A percentile compares a stretch with the other conserved stretches of the same genome.
Evolutionary conservation across 2,329 filamentous ascomycete species (phyloP).

Genomic region (Magnaporthiopsis incrustans): DNA sequence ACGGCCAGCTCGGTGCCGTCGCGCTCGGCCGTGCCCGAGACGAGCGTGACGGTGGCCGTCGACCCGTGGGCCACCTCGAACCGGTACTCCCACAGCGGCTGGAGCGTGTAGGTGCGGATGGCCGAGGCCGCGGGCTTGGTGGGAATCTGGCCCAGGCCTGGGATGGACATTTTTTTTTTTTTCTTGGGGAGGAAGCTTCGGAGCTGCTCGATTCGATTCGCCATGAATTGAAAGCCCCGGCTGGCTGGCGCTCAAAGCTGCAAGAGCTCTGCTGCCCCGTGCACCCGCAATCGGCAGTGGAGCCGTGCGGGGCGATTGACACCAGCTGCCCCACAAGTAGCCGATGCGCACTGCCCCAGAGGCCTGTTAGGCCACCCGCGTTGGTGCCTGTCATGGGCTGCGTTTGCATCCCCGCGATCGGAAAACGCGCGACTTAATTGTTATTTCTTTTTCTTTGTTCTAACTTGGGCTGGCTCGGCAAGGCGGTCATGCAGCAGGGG

Average conservation of each 20-base stretch:
- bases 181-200: no score
- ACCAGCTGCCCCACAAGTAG: background rate
- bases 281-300: background rate
- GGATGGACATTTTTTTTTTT: slow-evolving; percentile 54
- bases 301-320: no score
- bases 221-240: background rate
- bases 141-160: slow-evolving; percentile 62
- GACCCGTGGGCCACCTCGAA: slow-evolving; percentile 57
- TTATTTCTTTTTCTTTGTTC: no score
- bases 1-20: slow-evolving; percentile 90
- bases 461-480: no score
- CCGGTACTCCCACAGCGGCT: slow-evolving; percentile 66
- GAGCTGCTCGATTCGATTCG: background rate
- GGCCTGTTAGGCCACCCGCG: no score
- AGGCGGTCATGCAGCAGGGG: no score
- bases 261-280: no score
- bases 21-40: slow-evolving; percentile 79
- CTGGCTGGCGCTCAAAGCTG: no score
- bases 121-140: slow-evolving; percentile 29
- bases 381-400: background rate
- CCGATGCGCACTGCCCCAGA: background rate
- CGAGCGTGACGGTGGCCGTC: slow-evolving; percentile 48
- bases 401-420: no score
- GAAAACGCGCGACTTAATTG: no score
- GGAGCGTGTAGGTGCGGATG: slow-evolving; percentile 43